Percentiles rank a stretch among this genome's conserved stretches.
phyloP scores from a whole-genome alignment of 768 basidiomycete genomes.

The Podaxis sp. region DNA sequence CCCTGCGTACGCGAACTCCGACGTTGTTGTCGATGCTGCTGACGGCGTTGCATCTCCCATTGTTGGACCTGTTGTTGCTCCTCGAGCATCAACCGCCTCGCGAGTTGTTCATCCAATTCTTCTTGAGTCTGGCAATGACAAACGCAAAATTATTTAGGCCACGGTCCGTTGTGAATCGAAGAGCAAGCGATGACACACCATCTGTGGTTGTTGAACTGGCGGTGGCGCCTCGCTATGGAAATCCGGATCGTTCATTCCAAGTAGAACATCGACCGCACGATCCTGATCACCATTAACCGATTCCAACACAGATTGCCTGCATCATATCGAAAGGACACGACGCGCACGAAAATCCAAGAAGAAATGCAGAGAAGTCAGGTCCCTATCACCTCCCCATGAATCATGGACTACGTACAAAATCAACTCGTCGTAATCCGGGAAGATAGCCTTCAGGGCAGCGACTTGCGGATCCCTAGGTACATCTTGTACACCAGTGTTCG shows the following conservation, averaged over 20 bases:
- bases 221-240: conserved; percentile 45
- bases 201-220: conserved; percentile 18
- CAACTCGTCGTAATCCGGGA: conserved; percentile 78
- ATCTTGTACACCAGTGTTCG: conserved; percentile 14
- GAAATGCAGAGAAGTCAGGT: background rate
- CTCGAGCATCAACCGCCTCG: conserved; percentile 67
- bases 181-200: conserved; percentile 16
- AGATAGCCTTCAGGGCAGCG: conserved; percentile 60
- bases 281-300: conserved; percentile 72
- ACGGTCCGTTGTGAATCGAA: background rate
- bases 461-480: conserved; percentile 46
- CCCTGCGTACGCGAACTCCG: conserved; percentile 14
- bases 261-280: conserved; percentile 69
- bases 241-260: conserved; percentile 85
- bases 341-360: background rate
- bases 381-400: background rate
- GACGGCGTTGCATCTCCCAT: conserved; percentile 30
- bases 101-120: conserved; percentile 78
- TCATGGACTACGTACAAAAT: conserved; percentile 49
- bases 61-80: conserved; percentile 45
- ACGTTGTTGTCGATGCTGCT: conserved; percentile 21
- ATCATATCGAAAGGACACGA: background rate
- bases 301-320: conserved; percentile 67
- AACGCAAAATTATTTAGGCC: background rate
- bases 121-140: conserved; percentile 45